Evolutionary conservation across 2,329 filamentous ascomycete species (phyloP), one percentile per base, ranked within the genome.

Genomic region (Fusarium brachygibbosum): DNA sequence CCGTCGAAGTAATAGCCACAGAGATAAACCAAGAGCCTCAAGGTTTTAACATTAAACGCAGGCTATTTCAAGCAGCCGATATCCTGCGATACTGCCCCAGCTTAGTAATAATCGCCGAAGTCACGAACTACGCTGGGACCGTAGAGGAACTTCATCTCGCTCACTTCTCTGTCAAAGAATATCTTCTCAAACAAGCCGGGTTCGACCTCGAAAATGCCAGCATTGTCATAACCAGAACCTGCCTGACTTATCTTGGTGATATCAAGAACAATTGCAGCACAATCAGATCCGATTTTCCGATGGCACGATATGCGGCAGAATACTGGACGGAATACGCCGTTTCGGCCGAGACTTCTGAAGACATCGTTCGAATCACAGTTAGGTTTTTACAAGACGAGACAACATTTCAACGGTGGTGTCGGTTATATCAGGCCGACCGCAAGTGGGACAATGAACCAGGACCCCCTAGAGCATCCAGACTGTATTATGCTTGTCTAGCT

Each of bases 81-180:
- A 10, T 52, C 13, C 19, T 52, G 11, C 14, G 14, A 3, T 72
- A 69, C 19, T 73, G 66, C 23, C 72, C 68, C 0, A 49, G 69
- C 21, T 45, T 76, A 17, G 25, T 72, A 9, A 13, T 7, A 8
- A 41, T 41, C 17, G 34, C 34, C 12, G 4, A 50, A 29, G 28
- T n/a, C 37, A 52, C 34, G 14, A 13, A 3, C 5, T 28, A 19
- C 10, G 0, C 4, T 37, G 2, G 17, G 6, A 49, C 23, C 3
- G 3, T 14, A 3, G 25, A 58, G 5, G 63, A 72, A 41, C 58
- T 76, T 1, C 73, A 74, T 11, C 55, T 76, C 12, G 60, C 74
- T 11, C 72, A 76, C 19, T 70, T 74, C 21, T 74, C 74, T 1
- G 72, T 76, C 5, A 72, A 74, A 32, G 69, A 76, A 45, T 19